Base-by-base conservation (phyloP, 2,329 filamentous ascomycete genomes). In the Ophiocordyceps sinensis region DNA sequence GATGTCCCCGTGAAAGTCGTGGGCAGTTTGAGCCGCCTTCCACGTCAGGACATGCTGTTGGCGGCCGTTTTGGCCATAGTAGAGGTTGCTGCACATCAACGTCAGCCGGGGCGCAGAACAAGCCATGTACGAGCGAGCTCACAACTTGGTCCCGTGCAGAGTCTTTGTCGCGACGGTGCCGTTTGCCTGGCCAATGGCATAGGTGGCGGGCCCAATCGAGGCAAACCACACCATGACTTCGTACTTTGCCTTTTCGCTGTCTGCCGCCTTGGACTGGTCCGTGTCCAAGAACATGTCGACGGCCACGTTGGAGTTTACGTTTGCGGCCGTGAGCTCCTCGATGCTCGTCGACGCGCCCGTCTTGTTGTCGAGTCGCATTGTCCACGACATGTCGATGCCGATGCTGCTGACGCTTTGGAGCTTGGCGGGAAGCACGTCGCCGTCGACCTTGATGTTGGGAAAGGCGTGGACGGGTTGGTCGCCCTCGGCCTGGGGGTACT, bases 151-250 rank as follows among this genome's bases (percentile, higher is more conserved):
- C 2, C 61, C 64, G 21, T 66, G 55, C 2, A 74, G 21, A 0
- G 50, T 56, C 43, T 60, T 51, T 0, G 54, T 66, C 3, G 55
- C 49, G 0, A 63, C 44, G 0, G 54, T 45, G 7, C 59, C 60
- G 0, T 52, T 39, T 2, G 47, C 41, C 1, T 57, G 51, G 35
- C 71, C 72, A 44, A 74, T 62, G 23, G 70, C 67, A 45, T 71
- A 62, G 1, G 70, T 64, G 2, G 64, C 55, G 2, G 53, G 14
- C 3, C 71, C 71, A 37, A 67, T 66, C 4, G 58, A 55, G 3
- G 63, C 70, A 45, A 76, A 65, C 70, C 69, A 75, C 30, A 76
- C 63, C 70, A 75, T 75, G 56, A 76, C 60, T 58, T 76, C 73
- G 56, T 65, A 69, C 10, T 50, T 48, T 3, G 73, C 66, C 5